Percentiles rank a stretch among this genome's conserved stretches.
These are phyloP conservation scores for Basidiobolus meristosporus DNA, from an alignment of 371 early-diverging fungal genomes.

Conservation along the genomic window DNA sequence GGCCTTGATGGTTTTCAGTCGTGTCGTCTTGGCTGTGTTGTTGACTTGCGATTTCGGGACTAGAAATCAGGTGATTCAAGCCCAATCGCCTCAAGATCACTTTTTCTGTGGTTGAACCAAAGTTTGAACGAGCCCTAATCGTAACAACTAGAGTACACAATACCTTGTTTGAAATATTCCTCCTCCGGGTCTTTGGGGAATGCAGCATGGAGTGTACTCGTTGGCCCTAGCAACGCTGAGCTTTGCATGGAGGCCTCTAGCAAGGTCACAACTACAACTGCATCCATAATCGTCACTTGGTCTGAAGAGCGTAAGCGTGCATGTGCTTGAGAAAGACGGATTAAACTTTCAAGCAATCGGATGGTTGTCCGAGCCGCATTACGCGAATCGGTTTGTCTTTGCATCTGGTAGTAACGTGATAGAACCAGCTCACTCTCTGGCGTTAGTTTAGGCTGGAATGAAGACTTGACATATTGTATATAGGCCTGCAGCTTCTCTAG, in stretches of 20 bases:
- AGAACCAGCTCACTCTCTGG: constrained; percentile 31
- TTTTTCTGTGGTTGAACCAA: constrained; percentile 8
- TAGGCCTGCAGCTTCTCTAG: constrained; percentile 37
- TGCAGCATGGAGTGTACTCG: constrained; percentile 25
- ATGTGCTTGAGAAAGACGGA: constrained; percentile 72
- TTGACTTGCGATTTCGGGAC: too few species aligned
- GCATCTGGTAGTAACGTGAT: constrained; percentile 39
- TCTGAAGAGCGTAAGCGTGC: constrained; percentile 39
- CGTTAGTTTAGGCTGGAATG: constrained; percentile 24
- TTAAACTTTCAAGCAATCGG: constrained; percentile 63
- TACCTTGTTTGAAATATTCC: constrained; percentile 11
- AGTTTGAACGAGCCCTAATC: too few species aligned
- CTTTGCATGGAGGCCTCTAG: constrained; percentile 41
- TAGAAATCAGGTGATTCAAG: constrained; percentile 5
- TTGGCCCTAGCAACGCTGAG: constrained; percentile 17
- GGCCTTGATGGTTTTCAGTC: too few species aligned
- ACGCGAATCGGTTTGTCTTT: constrained; percentile 34
- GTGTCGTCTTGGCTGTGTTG: too few species aligned
- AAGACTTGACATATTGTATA: constrained; percentile 22
- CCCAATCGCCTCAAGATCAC: constrained; percentile 7
- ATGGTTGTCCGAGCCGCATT: constrained; percentile 55
- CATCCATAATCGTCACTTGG: constrained; percentile 31
- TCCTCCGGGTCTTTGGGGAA: constrained; percentile 31
- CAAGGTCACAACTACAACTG: constrained; percentile 31
- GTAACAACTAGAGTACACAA: not conserved